These are phyloP conservation scores for Ligustrum vulgare DNA, from an alignment of 257 asterid species.

Conservation along the genomic window DNA sequence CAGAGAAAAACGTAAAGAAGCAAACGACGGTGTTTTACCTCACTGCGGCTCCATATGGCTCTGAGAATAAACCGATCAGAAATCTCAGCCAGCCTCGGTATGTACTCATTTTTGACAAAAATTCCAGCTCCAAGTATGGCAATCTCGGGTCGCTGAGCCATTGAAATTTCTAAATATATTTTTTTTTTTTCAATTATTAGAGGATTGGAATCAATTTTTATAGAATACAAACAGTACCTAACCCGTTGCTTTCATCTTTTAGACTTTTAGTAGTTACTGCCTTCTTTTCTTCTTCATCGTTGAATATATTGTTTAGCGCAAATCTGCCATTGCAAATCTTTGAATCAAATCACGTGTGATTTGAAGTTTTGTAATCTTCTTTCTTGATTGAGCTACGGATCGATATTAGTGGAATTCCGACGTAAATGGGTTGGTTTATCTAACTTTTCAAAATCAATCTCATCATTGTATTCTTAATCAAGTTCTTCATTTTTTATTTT, in stretches of 20 bases:
- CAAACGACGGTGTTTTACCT: slow-evolving; percentile 36
- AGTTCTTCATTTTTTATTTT: too few species aligned
- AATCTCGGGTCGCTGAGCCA: slow-evolving; percentile 42
- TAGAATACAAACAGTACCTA: neutral
- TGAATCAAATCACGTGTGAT: neutral
- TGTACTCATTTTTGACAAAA: slow-evolving; percentile 59
- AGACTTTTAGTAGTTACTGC: neutral
- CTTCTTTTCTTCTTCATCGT: neutral
- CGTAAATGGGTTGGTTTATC: too few species aligned
- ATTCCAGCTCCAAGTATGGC: slow-evolving; percentile 80
- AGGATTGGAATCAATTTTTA: neutral
- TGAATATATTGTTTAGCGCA: neutral
- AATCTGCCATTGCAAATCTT: neutral
- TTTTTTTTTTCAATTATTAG: neutral
- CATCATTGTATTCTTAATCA: too few species aligned
- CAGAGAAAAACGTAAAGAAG: neutral
- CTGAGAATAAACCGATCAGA: slow-evolving; percentile 50
- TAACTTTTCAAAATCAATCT: too few species aligned
- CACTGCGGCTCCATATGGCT: slow-evolving; percentile 71
- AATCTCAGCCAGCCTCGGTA: slow-evolving; percentile 67
- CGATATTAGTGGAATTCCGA: too few species aligned
- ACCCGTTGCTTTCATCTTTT: neutral
- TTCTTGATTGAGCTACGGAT: neutral
- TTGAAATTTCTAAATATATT: slow-evolving; percentile 15
- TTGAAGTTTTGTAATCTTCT: neutral